These are phyloP conservation scores for Annona squamosa DNA, from an alignment of 164 flowering plant genomes.

Conservation along the genomic window DNA sequence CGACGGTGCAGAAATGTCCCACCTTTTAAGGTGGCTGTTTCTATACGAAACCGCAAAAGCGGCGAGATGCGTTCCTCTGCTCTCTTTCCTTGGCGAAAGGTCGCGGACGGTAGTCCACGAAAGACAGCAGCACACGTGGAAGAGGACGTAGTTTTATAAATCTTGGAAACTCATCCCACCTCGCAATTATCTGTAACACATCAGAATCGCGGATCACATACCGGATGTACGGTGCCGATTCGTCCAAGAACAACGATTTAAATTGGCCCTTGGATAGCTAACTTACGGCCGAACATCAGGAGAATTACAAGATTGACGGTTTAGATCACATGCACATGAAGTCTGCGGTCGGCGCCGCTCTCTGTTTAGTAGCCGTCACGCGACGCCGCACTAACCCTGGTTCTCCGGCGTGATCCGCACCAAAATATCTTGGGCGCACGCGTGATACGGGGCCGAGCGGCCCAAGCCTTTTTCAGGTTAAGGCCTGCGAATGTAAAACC, in stretches of 20 bases:
- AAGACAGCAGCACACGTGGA: neutral
- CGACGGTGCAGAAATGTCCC: neutral
- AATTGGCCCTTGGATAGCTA: neutral
- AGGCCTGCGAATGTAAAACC: too few relatives aligned
- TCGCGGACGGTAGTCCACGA: neutral
- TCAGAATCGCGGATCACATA: neutral
- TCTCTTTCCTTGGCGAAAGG: neutral
- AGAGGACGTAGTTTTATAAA: neutral
- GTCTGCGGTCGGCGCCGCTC: neutral
- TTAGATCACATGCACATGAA: neutral
- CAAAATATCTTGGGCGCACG: too few relatives aligned
- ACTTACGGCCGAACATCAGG: too few relatives aligned
- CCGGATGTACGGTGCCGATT: neutral
- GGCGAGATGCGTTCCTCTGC: neutral
- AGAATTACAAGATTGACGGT: neutral
- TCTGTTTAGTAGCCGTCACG: neutral
- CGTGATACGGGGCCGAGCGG: too few relatives aligned
- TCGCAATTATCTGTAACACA: neutral
- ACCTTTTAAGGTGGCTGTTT: neutral
- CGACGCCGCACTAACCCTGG: neutral
- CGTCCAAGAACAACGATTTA: neutral
- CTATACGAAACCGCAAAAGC: neutral
- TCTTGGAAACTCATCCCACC: neutral
- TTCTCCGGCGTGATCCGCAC: neutral
- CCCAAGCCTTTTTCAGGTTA: too few relatives aligned